Evolutionary conservation across 129 eudicot genomes (phyloP).

Genomic region (Flaveria bidentis): DNA sequence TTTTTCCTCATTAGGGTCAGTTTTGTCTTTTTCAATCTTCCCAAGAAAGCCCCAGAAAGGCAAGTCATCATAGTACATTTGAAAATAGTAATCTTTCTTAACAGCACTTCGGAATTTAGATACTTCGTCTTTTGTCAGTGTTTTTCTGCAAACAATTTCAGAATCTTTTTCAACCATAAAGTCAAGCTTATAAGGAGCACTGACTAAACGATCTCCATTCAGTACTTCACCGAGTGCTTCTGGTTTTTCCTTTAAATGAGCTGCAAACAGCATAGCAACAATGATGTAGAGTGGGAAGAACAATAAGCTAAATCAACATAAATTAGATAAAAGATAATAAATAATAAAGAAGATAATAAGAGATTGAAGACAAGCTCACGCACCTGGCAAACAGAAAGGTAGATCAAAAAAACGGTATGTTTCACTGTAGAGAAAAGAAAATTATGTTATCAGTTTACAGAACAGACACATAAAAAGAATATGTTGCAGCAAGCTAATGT

Average conservation of each 20-base stretch:
- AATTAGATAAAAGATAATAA: background rate
- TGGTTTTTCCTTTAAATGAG: conserved; percentile 63
- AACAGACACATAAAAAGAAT: background rate
- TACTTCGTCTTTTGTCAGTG: conserved; percentile 54
- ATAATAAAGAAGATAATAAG: background rate
- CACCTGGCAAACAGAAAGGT: conserved; percentile 56
- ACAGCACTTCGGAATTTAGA: conserved; percentile 56
- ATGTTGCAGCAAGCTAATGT: conserved; percentile 3
- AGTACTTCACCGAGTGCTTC: conserved; percentile 87
- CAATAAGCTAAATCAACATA: conserved; percentile 5
- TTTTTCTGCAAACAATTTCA: conserved; percentile 55
- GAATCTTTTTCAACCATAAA: conserved; percentile 66
- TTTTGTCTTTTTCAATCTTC: conserved; percentile 55
- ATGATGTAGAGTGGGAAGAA: background rate
- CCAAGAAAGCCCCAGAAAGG: conserved; percentile 67
- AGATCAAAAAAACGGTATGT: conserved; percentile 62
- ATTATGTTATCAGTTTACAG: conserved; percentile 16
- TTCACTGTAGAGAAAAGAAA: conserved; percentile 44
- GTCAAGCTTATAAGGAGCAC: conserved; percentile 72
- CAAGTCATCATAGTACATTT: conserved; percentile 66
- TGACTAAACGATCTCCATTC: conserved; percentile 79
- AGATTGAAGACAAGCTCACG: conserved; percentile 1
- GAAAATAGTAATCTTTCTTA: conserved; percentile 57
- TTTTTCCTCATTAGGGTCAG: conserved; percentile 45
- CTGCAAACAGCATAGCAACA: conserved; percentile 33